Evolutionary conservation across 1,284 basidiomycete species (phyloP).

Genomic region (Trichosporon sp.): DNA sequence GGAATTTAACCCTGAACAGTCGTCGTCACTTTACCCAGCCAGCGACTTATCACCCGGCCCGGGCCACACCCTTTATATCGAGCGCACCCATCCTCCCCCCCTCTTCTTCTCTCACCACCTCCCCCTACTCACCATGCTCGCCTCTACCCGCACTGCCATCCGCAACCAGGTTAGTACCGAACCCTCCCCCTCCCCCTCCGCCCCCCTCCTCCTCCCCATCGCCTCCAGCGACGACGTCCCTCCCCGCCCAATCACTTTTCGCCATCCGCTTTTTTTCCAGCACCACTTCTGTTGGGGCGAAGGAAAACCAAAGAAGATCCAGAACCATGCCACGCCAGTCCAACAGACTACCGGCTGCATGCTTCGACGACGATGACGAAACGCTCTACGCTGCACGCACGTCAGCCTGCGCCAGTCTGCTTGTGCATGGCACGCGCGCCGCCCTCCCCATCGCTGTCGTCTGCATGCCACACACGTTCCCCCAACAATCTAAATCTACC

Average conservation of each 20-base stretch:
- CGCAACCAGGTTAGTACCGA: slow-evolving; percentile 34
- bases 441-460: background rate
- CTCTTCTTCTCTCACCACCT: slow-evolving; percentile 1
- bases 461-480: background rate
- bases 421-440: background rate
- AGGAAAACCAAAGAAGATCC: background rate
- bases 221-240: background rate
- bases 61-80: background rate
- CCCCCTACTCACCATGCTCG: slow-evolving; percentile 18
- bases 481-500: too few relatives aligned
- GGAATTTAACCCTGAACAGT: slow-evolving; percentile 3
- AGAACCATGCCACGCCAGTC: too few relatives aligned
- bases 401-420: too few relatives aligned
- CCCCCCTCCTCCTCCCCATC: background rate
- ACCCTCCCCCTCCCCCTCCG: background rate
- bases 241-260: background rate
- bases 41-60: background rate
- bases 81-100: background rate
- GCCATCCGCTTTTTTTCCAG: background rate
- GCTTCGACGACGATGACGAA: background rate
- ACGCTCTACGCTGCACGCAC: background rate
- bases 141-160: slow-evolving; percentile 27
- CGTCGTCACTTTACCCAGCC: background rate
- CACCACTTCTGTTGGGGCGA: background rate
- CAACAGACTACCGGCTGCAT: too few relatives aligned